These are phyloP conservation scores for Backusella tuberculispora DNA, from an alignment of 192 early-diverging fungal genomes.

Conservation along the genomic window DNA sequence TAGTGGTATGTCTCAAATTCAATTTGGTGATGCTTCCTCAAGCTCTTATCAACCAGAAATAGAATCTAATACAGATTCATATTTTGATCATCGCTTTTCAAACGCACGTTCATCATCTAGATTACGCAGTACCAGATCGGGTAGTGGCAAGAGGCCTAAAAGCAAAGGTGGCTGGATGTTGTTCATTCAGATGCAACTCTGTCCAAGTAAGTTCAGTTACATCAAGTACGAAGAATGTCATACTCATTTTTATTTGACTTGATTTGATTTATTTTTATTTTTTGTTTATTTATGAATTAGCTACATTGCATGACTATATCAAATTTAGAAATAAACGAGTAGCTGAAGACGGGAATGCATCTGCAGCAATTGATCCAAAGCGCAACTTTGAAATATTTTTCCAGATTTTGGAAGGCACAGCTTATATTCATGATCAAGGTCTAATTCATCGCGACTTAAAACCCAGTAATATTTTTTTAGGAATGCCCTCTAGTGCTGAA, in stretches of 20 bases:
- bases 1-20: conserved; percentile 17
- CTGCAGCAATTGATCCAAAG: conserved; percentile 16
- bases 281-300: conserved; percentile 15
- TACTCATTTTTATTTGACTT: background rate
- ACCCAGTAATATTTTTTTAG: conserved; percentile 72
- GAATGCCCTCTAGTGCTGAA: conserved; percentile 31
- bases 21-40: background rate
- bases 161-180: conserved; percentile 50
- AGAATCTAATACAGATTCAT: conserved; percentile 21
- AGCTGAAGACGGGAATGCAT: conserved; percentile 25
- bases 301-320: conserved; percentile 71
- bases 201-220: conserved; percentile 52
- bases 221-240: background rate
- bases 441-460: conserved; percentile 82
- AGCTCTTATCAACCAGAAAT: conserved; percentile 27
- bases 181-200: conserved; percentile 95
- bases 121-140: background rate
- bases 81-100: background rate
- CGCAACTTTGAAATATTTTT: conserved; percentile 60
- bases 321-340: conserved; percentile 29
- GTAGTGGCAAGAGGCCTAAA: background rate
- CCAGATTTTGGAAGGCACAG: conserved; percentile 78
- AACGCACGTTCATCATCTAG: background rate
- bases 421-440: conserved; percentile 70
- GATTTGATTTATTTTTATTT: too few relatives aligned